Evolutionary conservation across 2,329 filamentous ascomycete species (phyloP), one percentile per base, ranked within the genome.

Genomic region (Alternaria arborescens): DNA sequence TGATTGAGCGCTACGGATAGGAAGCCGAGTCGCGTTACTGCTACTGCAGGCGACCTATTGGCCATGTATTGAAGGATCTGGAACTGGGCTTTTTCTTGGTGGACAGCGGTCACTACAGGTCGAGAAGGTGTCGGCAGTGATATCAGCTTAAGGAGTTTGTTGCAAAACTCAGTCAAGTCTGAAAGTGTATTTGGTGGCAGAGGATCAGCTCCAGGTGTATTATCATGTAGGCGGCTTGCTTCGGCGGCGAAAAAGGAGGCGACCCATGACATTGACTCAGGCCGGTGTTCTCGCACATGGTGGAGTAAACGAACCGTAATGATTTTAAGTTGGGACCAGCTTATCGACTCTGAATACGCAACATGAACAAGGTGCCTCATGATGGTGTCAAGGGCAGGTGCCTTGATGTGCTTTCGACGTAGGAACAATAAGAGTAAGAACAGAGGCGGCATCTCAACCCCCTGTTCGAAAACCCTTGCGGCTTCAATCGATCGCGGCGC

Each of bases 21-120:
- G 71, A 88, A 89, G 5, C 88, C 88, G 69, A 80, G 76, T 51
- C 83, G 79, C n/a, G 81, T 84, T n/a, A 89, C 82, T 3, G 82
- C 79, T 50, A 89, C 73, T 6, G 85, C 79, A 8, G 86, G 87
- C 22, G 81, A 70, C 48, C 83, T 82, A 20, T 79, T 77, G 26
- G 84, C 82, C 87, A 90, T 89, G 62, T 82, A 82, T 55, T 81
- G 78, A 12, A 89, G 76, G 5, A 89, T 75, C 40, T 82, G 78
- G 57, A 89, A 85, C 58, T 89, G 84, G 5, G 87, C 86, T 56
- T 80, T 81, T 67, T 89, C 83, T 67, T 88, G 87, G 41, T 82
- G 70, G 5, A 72, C 69, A 24, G 79, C 77, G 14, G 81, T 81
- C 38, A 81, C 77, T 58, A 86, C 84, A 1, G 87, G 85, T n/a